Evolutionary conservation across 2,329 filamentous ascomycete genomes (phyloP).

Genomic region (Aspergillus felis): DNA sequence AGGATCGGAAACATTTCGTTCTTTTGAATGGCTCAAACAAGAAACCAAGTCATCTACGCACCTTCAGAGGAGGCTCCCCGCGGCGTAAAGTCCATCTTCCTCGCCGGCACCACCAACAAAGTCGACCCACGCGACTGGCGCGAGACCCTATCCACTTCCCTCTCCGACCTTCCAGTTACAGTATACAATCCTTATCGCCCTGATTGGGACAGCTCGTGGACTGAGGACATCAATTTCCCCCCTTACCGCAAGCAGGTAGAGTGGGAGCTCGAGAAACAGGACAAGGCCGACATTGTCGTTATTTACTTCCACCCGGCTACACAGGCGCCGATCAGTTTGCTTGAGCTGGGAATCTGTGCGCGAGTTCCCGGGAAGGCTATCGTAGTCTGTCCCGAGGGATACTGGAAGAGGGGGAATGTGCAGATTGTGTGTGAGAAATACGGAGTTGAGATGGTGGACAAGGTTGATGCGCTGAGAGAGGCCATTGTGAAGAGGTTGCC

Average conservation of each 20-base stretch:
- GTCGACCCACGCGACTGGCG: constrained; percentile 3
- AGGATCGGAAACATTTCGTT: not conserved
- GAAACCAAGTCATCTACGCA: constrained; percentile 4
- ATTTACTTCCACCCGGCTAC: constrained; percentile 10
- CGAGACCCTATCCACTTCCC: constrained; percentile 1
- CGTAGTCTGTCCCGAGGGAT: constrained; percentile 9
- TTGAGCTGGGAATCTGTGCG: constrained; percentile 8
- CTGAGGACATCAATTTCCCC: constrained; percentile 3
- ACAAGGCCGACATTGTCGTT: constrained; percentile 4
- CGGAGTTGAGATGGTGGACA: constrained; percentile 7
- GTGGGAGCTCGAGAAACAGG: constrained; percentile 8
- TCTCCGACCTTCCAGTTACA: not conserved
- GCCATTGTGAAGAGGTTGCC: constrained; percentile 2
- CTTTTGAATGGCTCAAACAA: not conserved
- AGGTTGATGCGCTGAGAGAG: constrained; percentile 1
- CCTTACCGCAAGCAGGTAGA: constrained; percentile 7
- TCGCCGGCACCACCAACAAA: constrained; percentile 3
- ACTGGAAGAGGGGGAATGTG: constrained; percentile 13
- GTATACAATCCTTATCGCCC: constrained; percentile 6
- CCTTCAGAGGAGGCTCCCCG: constrained; percentile 3
- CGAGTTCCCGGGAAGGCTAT: constrained; percentile 4
- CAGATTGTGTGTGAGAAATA: constrained; percentile 9
- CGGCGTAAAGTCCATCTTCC: constrained; percentile 3
- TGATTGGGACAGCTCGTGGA: constrained; percentile 7
- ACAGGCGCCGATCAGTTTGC: constrained; percentile 7